These are phyloP conservation scores for Hortaea werneckii DNA, from an alignment of 2,329 filamentous ascomycete species.

Conservation along the genomic window DNA sequence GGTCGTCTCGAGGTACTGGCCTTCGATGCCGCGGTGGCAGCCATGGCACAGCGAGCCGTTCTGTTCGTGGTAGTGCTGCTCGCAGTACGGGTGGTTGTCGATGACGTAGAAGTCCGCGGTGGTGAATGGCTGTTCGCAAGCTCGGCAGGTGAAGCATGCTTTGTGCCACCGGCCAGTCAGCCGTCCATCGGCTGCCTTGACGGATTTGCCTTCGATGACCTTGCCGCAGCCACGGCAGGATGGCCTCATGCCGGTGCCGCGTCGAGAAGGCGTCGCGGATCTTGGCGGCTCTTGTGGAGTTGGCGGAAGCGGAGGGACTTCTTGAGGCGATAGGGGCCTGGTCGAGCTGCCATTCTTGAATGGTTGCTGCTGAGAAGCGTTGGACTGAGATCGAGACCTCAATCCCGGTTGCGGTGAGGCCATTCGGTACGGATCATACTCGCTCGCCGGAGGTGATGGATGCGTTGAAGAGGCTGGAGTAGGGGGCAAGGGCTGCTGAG, in stretches of 20 bases:
- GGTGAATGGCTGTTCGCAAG: conserved; percentile 69
- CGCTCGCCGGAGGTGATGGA: too few relatives aligned
- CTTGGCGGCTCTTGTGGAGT: conserved; percentile 6
- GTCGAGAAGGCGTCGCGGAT: conserved; percentile 18
- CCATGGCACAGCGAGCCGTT: conserved; percentile 76
- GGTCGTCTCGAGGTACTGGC: conserved; percentile 75
- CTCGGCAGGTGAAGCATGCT: conserved; percentile 83
- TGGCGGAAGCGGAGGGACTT: conserved; percentile 8
- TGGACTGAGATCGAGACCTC: conserved; percentile 4
- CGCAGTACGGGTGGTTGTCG: conserved; percentile 78
- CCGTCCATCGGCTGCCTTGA: conserved; percentile 86
- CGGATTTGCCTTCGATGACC: conserved; percentile 76
- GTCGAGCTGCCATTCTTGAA: background rate
- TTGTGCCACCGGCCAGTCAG: conserved; percentile 92
- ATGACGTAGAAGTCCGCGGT: conserved; percentile 91
- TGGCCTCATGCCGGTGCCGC: conserved; percentile 46
- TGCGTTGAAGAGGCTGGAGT: too few relatives aligned
- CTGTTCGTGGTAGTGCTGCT: conserved; percentile 81
- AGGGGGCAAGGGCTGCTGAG: background rate
- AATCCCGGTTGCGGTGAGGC: conserved; percentile 2
- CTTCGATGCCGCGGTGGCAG: conserved; percentile 82
- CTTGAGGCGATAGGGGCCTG: conserved; percentile 4
- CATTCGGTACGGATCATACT: conserved; percentile 9
- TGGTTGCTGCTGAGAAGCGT: conserved; percentile 1
- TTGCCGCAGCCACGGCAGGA: conserved; percentile 74